Conservation (phyloP, 2,329 filamentous ascomycete species). For the Rhinocladiella similis region DNA sequence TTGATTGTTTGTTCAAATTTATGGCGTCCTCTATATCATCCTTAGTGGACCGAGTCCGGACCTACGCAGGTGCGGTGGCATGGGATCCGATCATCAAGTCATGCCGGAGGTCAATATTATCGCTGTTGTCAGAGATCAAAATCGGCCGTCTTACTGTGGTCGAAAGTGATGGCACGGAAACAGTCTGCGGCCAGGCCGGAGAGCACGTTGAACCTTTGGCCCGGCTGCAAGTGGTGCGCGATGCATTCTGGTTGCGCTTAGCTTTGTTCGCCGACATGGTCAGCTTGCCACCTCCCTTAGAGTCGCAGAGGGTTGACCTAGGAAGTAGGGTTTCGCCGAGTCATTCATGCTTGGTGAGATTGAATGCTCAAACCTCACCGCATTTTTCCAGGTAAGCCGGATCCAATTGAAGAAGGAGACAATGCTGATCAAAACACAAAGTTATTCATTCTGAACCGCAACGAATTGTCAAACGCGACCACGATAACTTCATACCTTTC, state of each 20-base stretch:
- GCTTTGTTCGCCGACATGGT: constrained; percentile 71
- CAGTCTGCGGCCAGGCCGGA: constrained; percentile 37
- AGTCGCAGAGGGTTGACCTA: too few relatives aligned
- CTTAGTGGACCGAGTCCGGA: constrained; percentile 42
- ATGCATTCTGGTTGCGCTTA: constrained; percentile 69
- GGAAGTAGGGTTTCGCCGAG: constrained; percentile 62
- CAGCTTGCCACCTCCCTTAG: constrained; percentile 19
- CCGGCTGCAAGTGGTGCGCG: constrained; percentile 62
- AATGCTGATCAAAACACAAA: constrained; percentile 33
- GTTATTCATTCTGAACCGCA: constrained; percentile 71
- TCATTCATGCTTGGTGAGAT: constrained; percentile 73
- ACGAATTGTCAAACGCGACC: constrained; percentile 62
- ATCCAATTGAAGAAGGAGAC: background rate
- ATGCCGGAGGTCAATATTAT: constrained; percentile 47
- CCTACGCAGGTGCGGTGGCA: constrained; percentile 45
- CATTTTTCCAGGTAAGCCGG: constrained; percentile 58
- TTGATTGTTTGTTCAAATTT: background rate
- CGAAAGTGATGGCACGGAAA: constrained; percentile 45
- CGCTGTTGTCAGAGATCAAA: constrained; percentile 47
- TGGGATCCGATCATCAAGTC: constrained; percentile 50
- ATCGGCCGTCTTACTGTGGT: constrained; percentile 47
- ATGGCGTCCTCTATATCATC: constrained; percentile 31
- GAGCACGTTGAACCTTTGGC: constrained; percentile 41
- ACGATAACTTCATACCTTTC: constrained; percentile 63
- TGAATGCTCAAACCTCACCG: constrained; percentile 64